phyloP scores from a whole-genome alignment of 2,329 filamentous ascomycete species.

The Madurella mycetomatis region DNA sequence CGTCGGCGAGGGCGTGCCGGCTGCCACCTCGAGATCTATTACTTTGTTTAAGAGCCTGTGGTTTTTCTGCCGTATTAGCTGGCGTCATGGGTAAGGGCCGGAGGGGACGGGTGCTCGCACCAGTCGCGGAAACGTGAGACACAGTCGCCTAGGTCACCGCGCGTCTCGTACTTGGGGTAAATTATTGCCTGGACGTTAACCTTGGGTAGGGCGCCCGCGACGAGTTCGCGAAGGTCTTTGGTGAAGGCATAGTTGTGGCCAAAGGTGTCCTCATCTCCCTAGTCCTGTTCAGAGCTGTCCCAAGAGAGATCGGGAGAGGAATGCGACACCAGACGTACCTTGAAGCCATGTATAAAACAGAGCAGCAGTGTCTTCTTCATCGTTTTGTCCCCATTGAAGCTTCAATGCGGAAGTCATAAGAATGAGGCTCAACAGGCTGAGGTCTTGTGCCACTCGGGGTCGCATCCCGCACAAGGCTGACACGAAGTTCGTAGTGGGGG shows the following conservation, averaged over 20 bases:
- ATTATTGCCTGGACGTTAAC: conserved; percentile 62
- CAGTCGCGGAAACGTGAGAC: conserved; percentile 73
- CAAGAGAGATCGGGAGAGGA: not conserved
- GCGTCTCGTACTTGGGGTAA: conserved; percentile 81
- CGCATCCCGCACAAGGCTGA: not conserved
- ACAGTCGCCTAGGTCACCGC: conserved; percentile 67
- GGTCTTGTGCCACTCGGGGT: not conserved
- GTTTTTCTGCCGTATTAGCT: not conserved
- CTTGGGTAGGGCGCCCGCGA: conserved; percentile 63
- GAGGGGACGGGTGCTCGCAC: conserved; percentile 36
- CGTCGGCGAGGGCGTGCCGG: conserved; percentile 74
- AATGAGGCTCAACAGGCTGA: not conserved
- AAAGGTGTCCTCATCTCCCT: conserved; percentile 78
- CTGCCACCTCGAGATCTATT: conserved; percentile 87
- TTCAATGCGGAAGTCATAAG: not conserved
- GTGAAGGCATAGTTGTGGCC: conserved; percentile 62
- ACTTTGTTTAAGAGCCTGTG: conserved; percentile 80
- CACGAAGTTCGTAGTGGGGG: not conserved
- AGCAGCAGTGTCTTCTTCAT: conserved; percentile 77
- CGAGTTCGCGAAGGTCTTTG: conserved; percentile 61
- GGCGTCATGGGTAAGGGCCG: not conserved
- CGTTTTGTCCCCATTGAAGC: conserved; percentile 35
- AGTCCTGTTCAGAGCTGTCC: conserved; percentile 4
- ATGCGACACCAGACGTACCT: conserved; percentile 43
- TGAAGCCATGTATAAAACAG: conserved; percentile 87